These are phyloP conservation scores for Phytophthora chlamydospora DNA, from an alignment of 352 stramenopile species.

Conservation along the genomic window DNA sequence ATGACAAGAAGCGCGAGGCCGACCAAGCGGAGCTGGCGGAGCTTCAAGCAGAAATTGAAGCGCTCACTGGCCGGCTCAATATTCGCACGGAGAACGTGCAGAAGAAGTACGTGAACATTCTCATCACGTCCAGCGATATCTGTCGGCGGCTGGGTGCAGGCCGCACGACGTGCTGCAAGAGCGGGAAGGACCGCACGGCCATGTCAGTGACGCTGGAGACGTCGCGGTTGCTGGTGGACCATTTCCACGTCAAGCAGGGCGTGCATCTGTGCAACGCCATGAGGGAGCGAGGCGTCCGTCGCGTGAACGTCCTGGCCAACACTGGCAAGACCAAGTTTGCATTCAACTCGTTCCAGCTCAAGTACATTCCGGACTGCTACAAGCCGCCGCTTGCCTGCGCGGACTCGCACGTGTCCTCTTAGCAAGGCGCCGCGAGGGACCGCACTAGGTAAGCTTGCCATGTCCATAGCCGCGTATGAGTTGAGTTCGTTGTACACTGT, in stretches of 20 bases:
- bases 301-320: slow-evolving; percentile 86
- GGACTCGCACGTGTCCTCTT: slow-evolving; percentile 80
- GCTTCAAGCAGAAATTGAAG: slow-evolving; percentile 64
- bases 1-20: slow-evolving; percentile 33
- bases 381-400: slow-evolving; percentile 86
- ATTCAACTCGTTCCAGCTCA: slow-evolving; percentile 97
- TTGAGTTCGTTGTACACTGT: slow-evolving; percentile 33
- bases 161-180: slow-evolving; percentile 97
- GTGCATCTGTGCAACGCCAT: slow-evolving; percentile 88
- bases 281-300: slow-evolving; percentile 84
- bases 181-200: slow-evolving; percentile 96
- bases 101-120: slow-evolving; percentile 89
- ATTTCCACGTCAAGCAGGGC: slow-evolving; percentile 89
- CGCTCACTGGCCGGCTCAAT: slow-evolving; percentile 65
- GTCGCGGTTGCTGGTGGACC: slow-evolving; percentile 89
- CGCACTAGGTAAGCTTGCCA: slow-evolving; percentile 19
- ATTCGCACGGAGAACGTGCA: slow-evolving; percentile 70
- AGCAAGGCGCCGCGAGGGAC: slow-evolving; percentile 20
- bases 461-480: slow-evolving; percentile 19
- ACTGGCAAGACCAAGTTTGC: slow-evolving; percentile 94
- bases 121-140: slow-evolving; percentile 87
- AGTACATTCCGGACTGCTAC: slow-evolving; percentile 96
- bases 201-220: slow-evolving; percentile 98
- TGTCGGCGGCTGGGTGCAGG: slow-evolving; percentile 92
- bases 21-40: slow-evolving; percentile 47